Base-by-base conservation (phyloP, 495 filamentous ascomycete genomes). In the Pyrenula aspistea region DNA sequence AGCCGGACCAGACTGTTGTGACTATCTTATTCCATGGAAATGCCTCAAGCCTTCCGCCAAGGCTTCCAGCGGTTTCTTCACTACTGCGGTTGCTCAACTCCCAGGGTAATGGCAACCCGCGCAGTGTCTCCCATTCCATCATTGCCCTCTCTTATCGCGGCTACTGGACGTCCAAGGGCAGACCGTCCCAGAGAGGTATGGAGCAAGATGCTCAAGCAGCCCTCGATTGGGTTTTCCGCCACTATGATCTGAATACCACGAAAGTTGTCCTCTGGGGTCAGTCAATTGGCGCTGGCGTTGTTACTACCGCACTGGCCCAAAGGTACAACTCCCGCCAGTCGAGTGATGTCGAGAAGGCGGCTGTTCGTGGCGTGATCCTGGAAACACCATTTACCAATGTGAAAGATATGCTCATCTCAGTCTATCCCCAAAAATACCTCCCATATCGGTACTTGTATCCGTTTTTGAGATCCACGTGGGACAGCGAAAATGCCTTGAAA, bases 381-480 rank as follows among this genome's bases (percentile, higher is more conserved):
- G 88, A 93, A 61, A 91, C 88, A 0, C 88, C 89, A 2, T 91
- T 89, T 55, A 73, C 82, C 1, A 88, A 79, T 55, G 77, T 89
- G 55, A 71, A 77, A n/a, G 77, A 80, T 24, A 89, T 94, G 87
- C 70, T 94, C 19, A 69, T 79, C 24, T 79, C 78, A 1, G 64
- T 94, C 20, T 93, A 91, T 66, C 88, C 88, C 10, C 86, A 92
- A 62, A 86, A 81, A 58, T 92, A 88, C 88, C 68, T 92, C 0
- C 87, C 87, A 0, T 92, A 93, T 66, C 72, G 80, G 2, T 84
- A 86, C 67, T 67, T 84, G 0, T 65, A 69, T 55, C 71, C 73
- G 0, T 80, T 83, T 60, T 68, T 81, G 49, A 68, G 80, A 66
- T 81, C 74, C 59, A 67, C 67, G 24, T 83, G 81, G 80, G 73